Conservation (phyloP, 202 grass and related monocot species). For the Eragrostis tef region DNA sequence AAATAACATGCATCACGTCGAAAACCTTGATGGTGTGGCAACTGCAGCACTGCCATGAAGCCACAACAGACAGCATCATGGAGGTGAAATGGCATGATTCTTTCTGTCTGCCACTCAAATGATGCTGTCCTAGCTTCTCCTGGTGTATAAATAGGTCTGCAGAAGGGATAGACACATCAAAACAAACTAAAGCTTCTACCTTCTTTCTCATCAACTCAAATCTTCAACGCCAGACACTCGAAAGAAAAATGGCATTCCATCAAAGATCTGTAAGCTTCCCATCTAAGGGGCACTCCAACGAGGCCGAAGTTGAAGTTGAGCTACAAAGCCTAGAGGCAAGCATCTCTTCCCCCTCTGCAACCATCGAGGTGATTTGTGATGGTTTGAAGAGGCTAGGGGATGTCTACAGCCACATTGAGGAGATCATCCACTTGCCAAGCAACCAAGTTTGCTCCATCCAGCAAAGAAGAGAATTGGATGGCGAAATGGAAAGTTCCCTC, state of each 20-base stretch:
- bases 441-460: constrained; percentile 45
- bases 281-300: constrained; percentile 43
- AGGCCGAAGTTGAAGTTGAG: constrained; percentile 53
- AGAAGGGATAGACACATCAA: constrained; percentile 36
- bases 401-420: too few species aligned
- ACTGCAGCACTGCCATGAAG: constrained; percentile 20
- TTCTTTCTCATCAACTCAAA: constrained; percentile 24
- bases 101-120: constrained; percentile 23
- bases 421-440: too few species aligned
- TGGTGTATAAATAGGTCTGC: constrained; percentile 42
- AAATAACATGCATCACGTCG: constrained; percentile 36
- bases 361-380: constrained; percentile 32
- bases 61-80: constrained; percentile 43
- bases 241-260: constrained; percentile 54
- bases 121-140: constrained; percentile 24
- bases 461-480: constrained; percentile 53
- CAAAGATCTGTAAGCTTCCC: constrained; percentile 61
- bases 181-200: constrained; percentile 8
- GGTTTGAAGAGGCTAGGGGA: constrained; percentile 54
- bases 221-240: not conserved
- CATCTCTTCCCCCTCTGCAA: constrained; percentile 36
- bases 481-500: constrained; percentile 57
- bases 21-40: constrained; percentile 35
- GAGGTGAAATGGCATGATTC: constrained; percentile 42
- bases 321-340: constrained; percentile 49